phyloP scores from a whole-genome alignment of 345 rosid species.

The Cardamine chenopodiifolia region DNA sequence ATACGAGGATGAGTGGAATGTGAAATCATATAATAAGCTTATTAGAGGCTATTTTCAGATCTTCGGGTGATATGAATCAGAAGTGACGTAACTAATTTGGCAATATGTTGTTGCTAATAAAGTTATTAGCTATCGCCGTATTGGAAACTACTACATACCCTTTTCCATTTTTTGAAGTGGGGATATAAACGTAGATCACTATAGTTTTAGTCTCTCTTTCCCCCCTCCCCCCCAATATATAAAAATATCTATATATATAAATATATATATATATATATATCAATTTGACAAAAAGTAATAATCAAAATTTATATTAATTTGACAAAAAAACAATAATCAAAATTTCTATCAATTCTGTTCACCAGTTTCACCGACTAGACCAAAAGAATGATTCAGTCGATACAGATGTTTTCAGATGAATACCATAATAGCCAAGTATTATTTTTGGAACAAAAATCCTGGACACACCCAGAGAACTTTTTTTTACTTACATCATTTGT shows the following conservation, averaged over 20 bases:
- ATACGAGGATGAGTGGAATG: neutral
- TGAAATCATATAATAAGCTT: neutral
- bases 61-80: no score
- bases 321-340: neutral
- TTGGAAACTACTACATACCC: neutral
- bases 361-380: no score
- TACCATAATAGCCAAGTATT: neutral
- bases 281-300: neutral
- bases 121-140: neutral
- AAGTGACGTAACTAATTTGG: no score
- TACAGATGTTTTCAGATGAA: neutral
- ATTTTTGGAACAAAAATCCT: neutral
- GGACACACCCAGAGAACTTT: neutral
- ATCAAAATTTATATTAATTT: neutral
- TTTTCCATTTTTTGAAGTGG: neutral
- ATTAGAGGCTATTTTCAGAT: no score
- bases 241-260: no score
- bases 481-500: conserved; percentile 6
- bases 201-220: no score
- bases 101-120: neutral
- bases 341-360: neutral
- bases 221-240: no score
- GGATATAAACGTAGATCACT: no score
- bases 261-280: no score
- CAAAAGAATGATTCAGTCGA: no score